Base-by-base conservation (phyloP, 148 eudicot species). In the Spergularia marina region DNA sequence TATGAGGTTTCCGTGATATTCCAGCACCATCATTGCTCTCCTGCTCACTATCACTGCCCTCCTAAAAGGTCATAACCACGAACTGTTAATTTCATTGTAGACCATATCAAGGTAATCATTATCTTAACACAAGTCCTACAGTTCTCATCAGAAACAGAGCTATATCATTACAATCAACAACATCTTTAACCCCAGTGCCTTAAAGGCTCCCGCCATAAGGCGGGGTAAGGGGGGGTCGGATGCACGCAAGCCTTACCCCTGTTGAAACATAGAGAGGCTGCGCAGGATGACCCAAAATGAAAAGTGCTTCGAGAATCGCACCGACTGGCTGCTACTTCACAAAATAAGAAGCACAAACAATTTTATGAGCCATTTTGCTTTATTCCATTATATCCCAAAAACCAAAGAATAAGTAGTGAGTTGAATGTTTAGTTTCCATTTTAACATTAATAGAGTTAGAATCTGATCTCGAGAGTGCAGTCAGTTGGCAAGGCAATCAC, bases 21-120 rank as follows among this genome's bases (percentile, higher is more conserved):
- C 86, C 91, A 60, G 67, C 80, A 57, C 88, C 92, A 67, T 91
- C 99, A 81, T 88, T 92, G 87, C 94, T 93, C 83, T 96, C 99
- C 85, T 93, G 91, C 71, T 89, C 98, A 81, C 97, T 92, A 76
- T 91, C 94, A 62, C 93, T 96, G 79, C 89, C 99, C 80, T 81
- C 98, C 98, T 92, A 87, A 76, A 39, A 83, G 21, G 12, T 66
- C 82, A 78, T 34, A 77, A 66, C 60, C 53, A 69, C 12, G 14
- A 21, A 18, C 66, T 41, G 10, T 72, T 57, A 65, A 8, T 36
- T 49, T 53, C 58, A 0, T 36, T 18, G n/a, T 25, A 41, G 2
- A 18, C 39, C 11, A 68, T 21, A 66, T 51, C n/a, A n/a, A 23
- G 36, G 71, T 49, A 51, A 54, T 64, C 12, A 53, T 53, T 36